These are phyloP conservation scores for Tetracladium maxilliforme DNA, from an alignment of 2,329 filamentous ascomycete genomes.

Conservation along the genomic window DNA sequence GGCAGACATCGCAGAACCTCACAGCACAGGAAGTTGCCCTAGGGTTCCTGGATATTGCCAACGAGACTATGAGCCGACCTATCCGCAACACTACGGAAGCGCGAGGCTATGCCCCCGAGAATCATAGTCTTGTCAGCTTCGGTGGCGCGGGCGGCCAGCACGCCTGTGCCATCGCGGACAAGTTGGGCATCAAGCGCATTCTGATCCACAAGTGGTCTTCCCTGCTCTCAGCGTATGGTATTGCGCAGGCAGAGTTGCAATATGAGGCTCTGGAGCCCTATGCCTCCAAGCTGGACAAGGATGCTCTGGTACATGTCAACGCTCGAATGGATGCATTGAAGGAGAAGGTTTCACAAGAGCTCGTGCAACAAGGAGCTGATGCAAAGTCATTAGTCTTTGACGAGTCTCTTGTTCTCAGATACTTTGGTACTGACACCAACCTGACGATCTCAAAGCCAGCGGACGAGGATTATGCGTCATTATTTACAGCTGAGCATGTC, in stretches of 20 bases:
- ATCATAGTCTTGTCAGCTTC: constrained; percentile 14
- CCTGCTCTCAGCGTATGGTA: constrained; percentile 29
- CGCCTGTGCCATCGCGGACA: constrained; percentile 22
- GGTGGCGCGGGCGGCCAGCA: constrained; percentile 21
- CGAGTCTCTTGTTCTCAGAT: constrained; percentile 25
- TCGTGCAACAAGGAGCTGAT: background rate
- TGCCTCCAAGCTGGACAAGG: constrained; percentile 6
- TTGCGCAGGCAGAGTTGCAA: constrained; percentile 26
- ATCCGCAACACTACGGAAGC: constrained; percentile 13
- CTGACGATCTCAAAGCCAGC: constrained; percentile 21
- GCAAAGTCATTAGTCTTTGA: constrained; percentile 9
- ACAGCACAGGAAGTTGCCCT: constrained; percentile 13
- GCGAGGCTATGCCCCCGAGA: constrained; percentile 11
- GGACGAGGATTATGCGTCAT: constrained; percentile 32
- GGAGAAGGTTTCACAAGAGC: background rate
- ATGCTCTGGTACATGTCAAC: background rate
- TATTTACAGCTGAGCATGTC: constrained; percentile 36
- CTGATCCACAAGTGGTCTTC: constrained; percentile 28
- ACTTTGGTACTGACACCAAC: constrained; percentile 24
- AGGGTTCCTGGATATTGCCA: background rate
- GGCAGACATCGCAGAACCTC: constrained; percentile 13
- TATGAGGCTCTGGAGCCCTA: constrained; percentile 19
- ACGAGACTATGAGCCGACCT: constrained; percentile 5
- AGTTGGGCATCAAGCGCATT: constrained; percentile 24
- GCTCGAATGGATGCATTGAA: background rate